Base-by-base conservation (phyloP, 1,284 basidiomycete genomes). In the Trametes hirsuta region DNA sequence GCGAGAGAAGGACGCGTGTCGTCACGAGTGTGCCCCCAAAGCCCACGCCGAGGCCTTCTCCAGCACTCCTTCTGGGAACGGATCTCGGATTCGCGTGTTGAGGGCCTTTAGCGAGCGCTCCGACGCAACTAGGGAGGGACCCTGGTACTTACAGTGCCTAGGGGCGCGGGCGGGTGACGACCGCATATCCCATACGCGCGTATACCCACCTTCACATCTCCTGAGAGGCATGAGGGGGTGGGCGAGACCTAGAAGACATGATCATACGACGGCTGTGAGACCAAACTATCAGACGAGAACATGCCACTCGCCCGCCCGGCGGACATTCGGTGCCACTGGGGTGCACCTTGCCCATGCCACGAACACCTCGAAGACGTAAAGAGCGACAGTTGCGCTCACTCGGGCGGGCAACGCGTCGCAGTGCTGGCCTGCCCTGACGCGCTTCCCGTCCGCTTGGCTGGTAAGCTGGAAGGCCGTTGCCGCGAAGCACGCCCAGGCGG, bases 191-290 rank as follows among this genome's bases (percentile, higher is more conserved):
- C 24, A 14, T 53, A 53, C 21, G 56, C 48, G 51, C 61, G 59
- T 48, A 52, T 49, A 36, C 39, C 46, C 34, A 24, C 44, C 52
- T 51, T 45, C 48, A 60, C 47, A 42, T 42, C 11, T 15, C 6
- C 22, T n/a, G 24, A 21, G 30, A 22, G 41, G 30, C 21, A 4
- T 21, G 30, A 25, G 57, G 24, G n/a, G 42, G 47, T 30, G 46
- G 34, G 14, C 34, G 30, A 25, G n/a, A 21, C 36, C 48, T 40
- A 30, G 36, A 11, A 24, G 36, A 8, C 2, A 30, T 40, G 55
- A 42, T 64, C 59, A 59, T 52, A 50, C 48, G 62, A 59, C 56
- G 46, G 11, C 25, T 36, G 51, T 47, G 22, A 41, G 50, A 44
- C 14, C 18, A n/a, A 21, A 10, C 21, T 25, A 35, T 36, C 24